phyloP scores from a whole-genome alignment of 306 rosid genomes.

The Vicia faba region DNA sequence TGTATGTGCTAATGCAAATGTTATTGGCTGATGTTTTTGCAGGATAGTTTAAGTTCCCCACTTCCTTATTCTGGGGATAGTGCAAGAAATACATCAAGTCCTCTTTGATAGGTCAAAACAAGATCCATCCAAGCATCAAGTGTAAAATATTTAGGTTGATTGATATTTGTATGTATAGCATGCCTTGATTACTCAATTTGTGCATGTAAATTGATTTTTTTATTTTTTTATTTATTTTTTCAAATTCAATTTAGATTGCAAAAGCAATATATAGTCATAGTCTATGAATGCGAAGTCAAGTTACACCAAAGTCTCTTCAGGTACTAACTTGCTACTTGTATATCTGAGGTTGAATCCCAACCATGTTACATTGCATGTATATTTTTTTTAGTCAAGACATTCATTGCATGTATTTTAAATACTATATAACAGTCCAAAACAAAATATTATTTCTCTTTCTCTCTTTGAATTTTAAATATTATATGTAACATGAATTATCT shows the following conservation, averaged over 20 bases:
- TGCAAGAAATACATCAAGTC: constrained; percentile 18
- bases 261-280: constrained; percentile 8
- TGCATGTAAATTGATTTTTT: background rate
- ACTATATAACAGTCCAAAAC: background rate
- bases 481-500: too few relatives aligned
- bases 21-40: constrained; percentile 2
- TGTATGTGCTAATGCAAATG: background rate
- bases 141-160: constrained; percentile 1
- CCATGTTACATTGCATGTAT: background rate
- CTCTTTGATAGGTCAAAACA: constrained; percentile 27
- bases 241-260: background rate
- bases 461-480: too few relatives aligned
- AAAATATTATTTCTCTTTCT: too few relatives aligned
- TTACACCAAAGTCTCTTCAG: background rate
- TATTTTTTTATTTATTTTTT: background rate
- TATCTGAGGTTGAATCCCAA: background rate
- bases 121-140: background rate
- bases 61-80: constrained; percentile 35
- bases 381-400: too few relatives aligned
- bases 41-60: constrained; percentile 37
- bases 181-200: constrained; percentile 12
- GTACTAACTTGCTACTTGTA: background rate
- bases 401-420: too few relatives aligned
- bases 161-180: constrained; percentile 18
- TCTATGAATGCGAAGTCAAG: background rate